Evolutionary conservation across 257 asterid species (phyloP).

Genomic region (Cruciata laevipes): DNA sequence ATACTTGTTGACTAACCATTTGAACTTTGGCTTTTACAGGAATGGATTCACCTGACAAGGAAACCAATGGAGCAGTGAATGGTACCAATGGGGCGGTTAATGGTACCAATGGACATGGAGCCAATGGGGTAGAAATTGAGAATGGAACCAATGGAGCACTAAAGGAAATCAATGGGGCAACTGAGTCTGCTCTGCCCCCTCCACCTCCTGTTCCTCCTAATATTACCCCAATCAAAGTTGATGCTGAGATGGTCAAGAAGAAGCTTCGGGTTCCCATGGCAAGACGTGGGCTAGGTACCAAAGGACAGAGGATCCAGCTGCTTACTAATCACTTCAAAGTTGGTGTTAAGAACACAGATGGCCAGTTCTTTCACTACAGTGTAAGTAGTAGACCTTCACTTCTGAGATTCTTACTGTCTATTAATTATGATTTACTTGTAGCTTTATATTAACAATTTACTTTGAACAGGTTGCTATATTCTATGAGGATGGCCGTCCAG

Average conservation of each 20-base stretch:
- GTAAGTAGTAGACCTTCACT: conserved; percentile 33
- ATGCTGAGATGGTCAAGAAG: conserved; percentile 37
- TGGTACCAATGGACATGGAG: conserved; percentile 31
- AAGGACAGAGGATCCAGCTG: conserved; percentile 64
- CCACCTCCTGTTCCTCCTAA: conserved; percentile 79
- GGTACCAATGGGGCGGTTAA: conserved; percentile 31
- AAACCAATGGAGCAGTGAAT: conserved; percentile 16
- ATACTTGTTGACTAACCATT: neutral
- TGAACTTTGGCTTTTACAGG: neutral
- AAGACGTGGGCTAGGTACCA: conserved; percentile 63
- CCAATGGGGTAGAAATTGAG: conserved; percentile 9
- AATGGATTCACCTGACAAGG: conserved; percentile 18
- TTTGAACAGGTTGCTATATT: conserved; percentile 66
- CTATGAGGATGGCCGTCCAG: conserved; percentile 91
- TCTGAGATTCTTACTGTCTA: neutral
- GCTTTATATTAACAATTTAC: neutral
- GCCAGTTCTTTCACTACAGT: conserved; percentile 79
- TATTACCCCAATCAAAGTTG: conserved; percentile 49
- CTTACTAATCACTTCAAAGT: conserved; percentile 87
- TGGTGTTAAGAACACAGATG: conserved; percentile 53
- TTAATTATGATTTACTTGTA: neutral
- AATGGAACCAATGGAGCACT: conserved; percentile 32
- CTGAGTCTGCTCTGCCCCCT: conserved; percentile 48
- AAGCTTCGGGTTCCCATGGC: conserved; percentile 76
- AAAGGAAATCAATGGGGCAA: conserved; percentile 23